Conservation (phyloP, 139 green algal genomes). For the Prasinococcaceae sp. region DNA sequence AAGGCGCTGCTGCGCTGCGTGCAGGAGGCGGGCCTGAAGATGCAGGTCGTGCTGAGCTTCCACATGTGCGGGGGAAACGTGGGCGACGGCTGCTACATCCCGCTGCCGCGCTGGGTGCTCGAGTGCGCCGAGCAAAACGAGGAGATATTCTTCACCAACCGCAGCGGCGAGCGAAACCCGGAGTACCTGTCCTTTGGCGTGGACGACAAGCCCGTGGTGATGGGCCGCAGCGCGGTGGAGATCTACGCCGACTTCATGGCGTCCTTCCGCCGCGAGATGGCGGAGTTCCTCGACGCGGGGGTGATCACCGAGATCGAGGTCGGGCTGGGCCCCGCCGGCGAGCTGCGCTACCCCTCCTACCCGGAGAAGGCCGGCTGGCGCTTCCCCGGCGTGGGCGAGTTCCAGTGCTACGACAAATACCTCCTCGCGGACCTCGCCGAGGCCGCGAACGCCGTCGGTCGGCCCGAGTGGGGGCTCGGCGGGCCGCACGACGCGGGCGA, state of each 20-base stretch:
- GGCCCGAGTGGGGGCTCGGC: conserved; percentile 70
- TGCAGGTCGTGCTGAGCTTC: conserved; percentile 26
- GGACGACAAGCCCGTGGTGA: conserved; percentile 63
- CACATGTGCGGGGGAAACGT: conserved; percentile 23
- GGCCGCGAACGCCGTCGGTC: conserved; percentile 46
- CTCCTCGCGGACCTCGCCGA: conserved; percentile 67
- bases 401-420: conserved; percentile 97
- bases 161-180: conserved; percentile 59
- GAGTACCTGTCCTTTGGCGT: conserved; percentile 85
- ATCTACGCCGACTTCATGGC: conserved; percentile 84
- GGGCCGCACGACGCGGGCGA: conserved; percentile 81
- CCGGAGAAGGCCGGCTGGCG: conserved; percentile 56
- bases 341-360: conserved; percentile 93
- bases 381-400: conserved; percentile 93
- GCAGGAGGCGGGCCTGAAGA: conserved; percentile 46
- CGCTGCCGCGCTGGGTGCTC: conserved; percentile 82
- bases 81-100: conserved; percentile 41
- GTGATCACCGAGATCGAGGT: conserved; percentile 83
- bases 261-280: conserved; percentile 49
- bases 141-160: conserved; percentile 94
- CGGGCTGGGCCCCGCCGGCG: conserved; percentile 81
- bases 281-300: conserved; percentile 10
- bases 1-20: conserved; percentile 25
- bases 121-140: conserved; percentile 60
- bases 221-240: conserved; percentile 70